A percentile compares a stretch with the other conserved stretches of the same genome.
These are phyloP conservation scores for Apiotrichum mycotoxinovorans DNA, from an alignment of 1,284 basidiomycete species.

Conservation along the genomic window DNA sequence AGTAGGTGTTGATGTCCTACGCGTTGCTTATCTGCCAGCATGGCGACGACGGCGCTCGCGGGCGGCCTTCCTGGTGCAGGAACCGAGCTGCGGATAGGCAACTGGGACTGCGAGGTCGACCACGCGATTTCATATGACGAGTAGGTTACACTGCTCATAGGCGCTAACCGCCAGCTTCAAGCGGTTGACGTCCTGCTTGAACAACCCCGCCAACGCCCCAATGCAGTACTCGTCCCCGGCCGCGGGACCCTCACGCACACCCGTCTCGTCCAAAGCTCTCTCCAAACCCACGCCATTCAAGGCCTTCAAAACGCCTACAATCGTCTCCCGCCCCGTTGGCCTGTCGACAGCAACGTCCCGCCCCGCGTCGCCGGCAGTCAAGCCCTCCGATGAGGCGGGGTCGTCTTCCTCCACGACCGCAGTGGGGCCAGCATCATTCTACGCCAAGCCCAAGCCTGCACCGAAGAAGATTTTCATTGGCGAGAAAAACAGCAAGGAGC, in stretches of 20 bases:
- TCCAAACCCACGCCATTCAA: constrained; percentile 15
- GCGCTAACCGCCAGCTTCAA: constrained; percentile 30
- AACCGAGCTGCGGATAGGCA: constrained; percentile 58
- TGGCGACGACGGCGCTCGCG: constrained; percentile 29
- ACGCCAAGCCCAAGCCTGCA: constrained; percentile 24
- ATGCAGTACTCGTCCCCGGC: background rate
- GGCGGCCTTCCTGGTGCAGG: constrained; percentile 28
- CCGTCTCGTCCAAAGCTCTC: background rate
- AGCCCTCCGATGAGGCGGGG: background rate
- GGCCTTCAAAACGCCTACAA: constrained; percentile 32
- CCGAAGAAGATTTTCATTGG: constrained; percentile 35
- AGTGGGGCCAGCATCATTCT: constrained; percentile 27
- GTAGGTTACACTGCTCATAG: constrained; percentile 23
- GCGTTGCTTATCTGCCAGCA: constrained; percentile 17
- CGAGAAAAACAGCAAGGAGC: constrained; percentile 38
- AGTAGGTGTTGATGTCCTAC: constrained; percentile 27
- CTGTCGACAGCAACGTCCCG: background rate
- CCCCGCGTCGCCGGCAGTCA: background rate
- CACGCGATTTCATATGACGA: constrained; percentile 27
- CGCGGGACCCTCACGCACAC: background rate
- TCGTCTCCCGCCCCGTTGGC: background rate
- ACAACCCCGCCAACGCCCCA: constrained; percentile 18
- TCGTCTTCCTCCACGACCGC: constrained; percentile 2
- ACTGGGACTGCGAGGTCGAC: constrained; percentile 59
- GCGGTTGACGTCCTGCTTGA: constrained; percentile 28